Percentiles rank a stretch among this genome's conserved stretches.
Conservation (phyloP, 306 rosid species). For the Calophaca sinica region DNA sequence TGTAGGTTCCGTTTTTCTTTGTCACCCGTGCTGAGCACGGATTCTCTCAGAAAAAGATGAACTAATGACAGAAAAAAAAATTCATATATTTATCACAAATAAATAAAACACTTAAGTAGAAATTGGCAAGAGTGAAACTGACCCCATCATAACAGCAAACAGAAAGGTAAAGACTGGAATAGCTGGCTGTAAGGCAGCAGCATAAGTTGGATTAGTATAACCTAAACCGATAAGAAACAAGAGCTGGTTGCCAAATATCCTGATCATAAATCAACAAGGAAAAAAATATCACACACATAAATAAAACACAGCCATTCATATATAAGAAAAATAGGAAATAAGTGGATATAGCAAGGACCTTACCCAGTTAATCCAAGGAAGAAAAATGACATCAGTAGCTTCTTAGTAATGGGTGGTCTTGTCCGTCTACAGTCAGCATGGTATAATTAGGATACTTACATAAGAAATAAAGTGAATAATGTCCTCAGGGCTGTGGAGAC, state of each 20-base stretch:
- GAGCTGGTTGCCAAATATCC: constrained; percentile 95
- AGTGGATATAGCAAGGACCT: constrained; percentile 38
- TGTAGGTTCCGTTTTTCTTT: too few relatives aligned
- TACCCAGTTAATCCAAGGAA: constrained; percentile 94
- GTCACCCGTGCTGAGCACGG: too few relatives aligned
- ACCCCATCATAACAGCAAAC: constrained; percentile 85
- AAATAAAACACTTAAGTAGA: background rate
- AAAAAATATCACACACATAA: constrained; percentile 35
- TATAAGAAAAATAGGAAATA: constrained; percentile 24
- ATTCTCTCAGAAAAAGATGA: too few relatives aligned
- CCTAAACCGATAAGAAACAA: constrained; percentile 93
- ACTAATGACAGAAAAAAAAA: background rate
- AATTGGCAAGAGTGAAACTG: constrained; percentile 49
- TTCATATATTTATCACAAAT: background rate
- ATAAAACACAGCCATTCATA: constrained; percentile 12
- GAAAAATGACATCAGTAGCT: constrained; percentile 66
- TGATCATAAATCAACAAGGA: constrained; percentile 50
- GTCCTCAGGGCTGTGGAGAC: background rate
- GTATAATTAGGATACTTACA: constrained; percentile 20
- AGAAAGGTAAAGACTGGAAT: constrained; percentile 92
- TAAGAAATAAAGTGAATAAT: constrained; percentile 29
- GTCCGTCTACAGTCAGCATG: constrained; percentile 58
- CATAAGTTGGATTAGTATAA: constrained; percentile 95
- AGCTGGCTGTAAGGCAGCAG: constrained; percentile 89
- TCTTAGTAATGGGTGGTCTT: constrained; percentile 79